These are phyloP conservation scores for Lactuca sativa DNA, from an alignment of 129 eudicot species.

Conservation along the genomic window DNA sequence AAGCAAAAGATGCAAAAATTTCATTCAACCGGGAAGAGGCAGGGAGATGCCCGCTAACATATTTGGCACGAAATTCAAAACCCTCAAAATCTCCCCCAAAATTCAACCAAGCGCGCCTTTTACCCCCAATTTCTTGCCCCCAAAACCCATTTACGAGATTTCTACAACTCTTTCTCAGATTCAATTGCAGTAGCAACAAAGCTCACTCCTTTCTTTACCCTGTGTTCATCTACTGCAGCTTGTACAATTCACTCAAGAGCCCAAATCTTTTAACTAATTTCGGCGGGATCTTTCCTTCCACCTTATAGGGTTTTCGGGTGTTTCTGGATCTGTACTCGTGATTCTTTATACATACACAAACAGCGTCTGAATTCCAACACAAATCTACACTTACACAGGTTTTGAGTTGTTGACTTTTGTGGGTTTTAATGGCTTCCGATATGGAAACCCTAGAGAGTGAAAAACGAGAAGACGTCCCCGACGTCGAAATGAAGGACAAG, in stretches of 20 bases:
- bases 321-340: slow-evolving; percentile 13
- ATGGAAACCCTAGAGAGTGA: slow-evolving; percentile 45
- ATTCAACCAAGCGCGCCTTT: slow-evolving; percentile 38
- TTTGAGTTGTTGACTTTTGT: neutral
- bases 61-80: slow-evolving; percentile 43
- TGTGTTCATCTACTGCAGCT: neutral
- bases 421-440: slow-evolving; percentile 45
- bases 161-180: neutral
- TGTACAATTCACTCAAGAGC: neutral
- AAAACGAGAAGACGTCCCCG: slow-evolving; percentile 35
- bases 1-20: neutral
- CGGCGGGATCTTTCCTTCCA: neutral
- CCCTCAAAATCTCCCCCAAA: slow-evolving; percentile 37
- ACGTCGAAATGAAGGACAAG: slow-evolving; percentile 23
- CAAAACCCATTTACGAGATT: slow-evolving; percentile 3
- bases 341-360: neutral
- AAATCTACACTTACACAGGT: neutral
- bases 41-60: slow-evolving; percentile 31
- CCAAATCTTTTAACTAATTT: neutral
- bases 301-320: slow-evolving; percentile 3
- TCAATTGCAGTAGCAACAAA: neutral
- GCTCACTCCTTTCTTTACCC: neutral
- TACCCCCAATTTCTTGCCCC: slow-evolving; percentile 21
- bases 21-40: slow-evolving; percentile 30
- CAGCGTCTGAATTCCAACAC: neutral